Evolutionary conservation across 495 filamentous ascomycete species (phyloP).

Genomic region (Platismatia glauca): DNA sequence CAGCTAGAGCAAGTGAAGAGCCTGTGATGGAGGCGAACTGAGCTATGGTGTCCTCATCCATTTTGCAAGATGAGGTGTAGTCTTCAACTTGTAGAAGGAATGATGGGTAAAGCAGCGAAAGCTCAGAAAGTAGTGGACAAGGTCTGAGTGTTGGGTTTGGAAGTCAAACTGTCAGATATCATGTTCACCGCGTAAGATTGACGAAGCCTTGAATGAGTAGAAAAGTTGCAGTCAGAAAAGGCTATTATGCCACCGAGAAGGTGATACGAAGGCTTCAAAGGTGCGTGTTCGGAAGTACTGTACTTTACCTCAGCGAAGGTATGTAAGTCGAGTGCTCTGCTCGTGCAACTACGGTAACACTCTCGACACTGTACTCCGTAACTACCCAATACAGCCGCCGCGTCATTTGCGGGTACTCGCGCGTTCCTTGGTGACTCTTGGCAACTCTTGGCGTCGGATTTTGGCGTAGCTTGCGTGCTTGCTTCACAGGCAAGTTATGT

Average conservation of each 20-base stretch:
- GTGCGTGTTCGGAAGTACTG: background rate
- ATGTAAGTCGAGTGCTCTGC: no score
- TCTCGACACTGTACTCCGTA: no score
- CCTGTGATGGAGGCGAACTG: slow-evolving; percentile 64
- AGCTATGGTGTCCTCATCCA: slow-evolving; percentile 54
- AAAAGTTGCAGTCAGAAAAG: slow-evolving; percentile 1
- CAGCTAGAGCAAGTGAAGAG: slow-evolving; percentile 52
- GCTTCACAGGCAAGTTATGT: background rate
- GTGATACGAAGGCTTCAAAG: background rate
- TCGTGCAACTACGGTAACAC: no score
- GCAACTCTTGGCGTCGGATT: background rate
- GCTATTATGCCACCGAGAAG: background rate
- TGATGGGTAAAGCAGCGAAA: background rate
- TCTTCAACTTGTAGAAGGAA: background rate
- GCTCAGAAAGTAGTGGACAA: background rate
- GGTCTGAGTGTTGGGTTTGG: background rate
- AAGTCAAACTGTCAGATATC: background rate
- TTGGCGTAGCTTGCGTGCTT: background rate
- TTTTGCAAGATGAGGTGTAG: slow-evolving; percentile 32
- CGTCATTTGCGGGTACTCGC: background rate
- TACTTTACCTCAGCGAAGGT: background rate
- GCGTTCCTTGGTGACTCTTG: background rate
- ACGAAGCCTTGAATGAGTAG: background rate
- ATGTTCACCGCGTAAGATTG: background rate
- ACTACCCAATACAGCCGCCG: background rate